These are phyloP conservation scores for Boletus eberwhitei DNA, from an alignment of 768 basidiomycete species.

Conservation along the genomic window DNA sequence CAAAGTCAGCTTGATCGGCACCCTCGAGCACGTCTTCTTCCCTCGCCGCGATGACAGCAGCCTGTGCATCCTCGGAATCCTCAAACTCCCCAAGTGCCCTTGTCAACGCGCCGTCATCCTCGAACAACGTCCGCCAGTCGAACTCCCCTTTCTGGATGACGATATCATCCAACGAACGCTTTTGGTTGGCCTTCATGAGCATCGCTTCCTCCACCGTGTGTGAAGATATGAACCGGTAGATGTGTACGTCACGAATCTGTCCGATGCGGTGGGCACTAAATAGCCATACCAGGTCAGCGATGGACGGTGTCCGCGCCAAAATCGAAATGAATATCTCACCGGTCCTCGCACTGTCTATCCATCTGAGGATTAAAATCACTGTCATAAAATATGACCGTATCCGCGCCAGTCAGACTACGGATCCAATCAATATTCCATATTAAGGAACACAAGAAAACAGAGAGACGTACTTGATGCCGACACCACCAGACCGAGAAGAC, in stretches of 20 bases:
- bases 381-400: conserved; percentile 97
- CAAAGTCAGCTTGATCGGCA: conserved; percentile 80
- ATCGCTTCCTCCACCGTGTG: conserved; percentile 96
- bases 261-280: conserved; percentile 94
- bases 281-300: neutral
- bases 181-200: conserved; percentile 97
- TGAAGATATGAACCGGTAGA: conserved; percentile 88
- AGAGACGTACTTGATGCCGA: conserved; percentile 84
- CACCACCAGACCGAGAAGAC: conserved; percentile 74
- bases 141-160: conserved; percentile 95
- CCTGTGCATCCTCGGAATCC: conserved; percentile 82
- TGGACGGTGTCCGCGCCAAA: neutral
- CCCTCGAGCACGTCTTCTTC: conserved; percentile 73
- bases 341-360: conserved; percentile 95
- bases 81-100: conserved; percentile 81
- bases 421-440: conserved; percentile 16
- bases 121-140: conserved; percentile 86
- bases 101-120: conserved; percentile 59
- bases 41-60: conserved; percentile 71
- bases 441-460: conserved; percentile 11
- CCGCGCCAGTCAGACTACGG: conserved; percentile 74
- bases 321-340: conserved; percentile 40
- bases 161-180: conserved; percentile 83
- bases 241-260: conserved; percentile 93
- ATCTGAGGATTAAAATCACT: conserved; percentile 97